Base-by-base conservation (phyloP, 805 yeast species). In the Naumovozyma baii region DNA sequence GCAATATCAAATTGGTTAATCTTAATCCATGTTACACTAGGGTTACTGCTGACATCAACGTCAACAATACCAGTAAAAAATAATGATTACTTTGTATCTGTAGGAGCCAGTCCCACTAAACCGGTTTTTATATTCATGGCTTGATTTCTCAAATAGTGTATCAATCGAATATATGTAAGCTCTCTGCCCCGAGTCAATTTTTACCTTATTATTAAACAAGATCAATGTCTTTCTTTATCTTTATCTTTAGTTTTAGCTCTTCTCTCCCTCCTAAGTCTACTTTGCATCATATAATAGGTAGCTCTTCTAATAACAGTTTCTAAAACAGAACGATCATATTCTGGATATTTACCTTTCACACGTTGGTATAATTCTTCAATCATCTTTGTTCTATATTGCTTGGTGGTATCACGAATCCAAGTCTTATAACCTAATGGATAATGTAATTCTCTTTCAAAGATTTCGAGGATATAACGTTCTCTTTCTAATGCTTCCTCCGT, bases 241-340 rank as follows among this genome's bases (percentile, higher is more conserved):
- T 33, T 39, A 14, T 8, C 41, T 50, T 61, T 70, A 19, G 63
- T 55, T 38, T 63, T 67, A 28, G 71, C 69, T 47, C 85, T 65
- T 57, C 87, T 66, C 39, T 78, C 82, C 41, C 80, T 70, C 52
- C 94, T 71, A 38, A 83, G 62, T 48, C 87, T 67, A 10, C 84
- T 80, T 57, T 83, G 94, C 88, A 80, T 82, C 66, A 76, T 63
- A 40, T 78, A 74, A 57, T 86, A 86, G 13, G 87, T 76, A 1
- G 92, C 94, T 41, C 95, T 72, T 50, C 90, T 74, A 22, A 86
- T 75, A 14, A 86, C 76, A 0, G 80, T 78, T 52, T 84, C 90
- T 29, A 86, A 61, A 3, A 47, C 35, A 3, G 41, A 38, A 36
- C 65, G 67, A 34, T 71, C 62, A 50, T 80, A 76, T 19, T 76